phyloP scores from a whole-genome alignment of 257 asterid species.

The Misopates orontium region DNA sequence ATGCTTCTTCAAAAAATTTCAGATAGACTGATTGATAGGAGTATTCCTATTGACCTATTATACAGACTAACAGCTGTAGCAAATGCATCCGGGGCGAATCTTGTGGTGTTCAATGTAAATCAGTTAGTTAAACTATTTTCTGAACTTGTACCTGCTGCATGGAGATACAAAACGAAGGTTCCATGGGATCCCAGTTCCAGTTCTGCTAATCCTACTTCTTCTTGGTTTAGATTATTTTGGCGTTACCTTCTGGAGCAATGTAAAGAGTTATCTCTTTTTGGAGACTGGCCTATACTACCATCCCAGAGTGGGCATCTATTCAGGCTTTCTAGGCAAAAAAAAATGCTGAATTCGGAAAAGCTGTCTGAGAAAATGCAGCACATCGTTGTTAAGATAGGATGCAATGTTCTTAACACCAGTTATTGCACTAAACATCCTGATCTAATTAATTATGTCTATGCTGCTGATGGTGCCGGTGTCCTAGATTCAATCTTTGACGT shows the following conservation, averaged over 20 bases:
- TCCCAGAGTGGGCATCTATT: conserved; percentile 69
- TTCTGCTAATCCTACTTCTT: conserved; percentile 60
- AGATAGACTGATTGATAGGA: conserved; percentile 66
- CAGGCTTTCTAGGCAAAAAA: conserved; percentile 62
- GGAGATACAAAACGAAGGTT: conserved; percentile 69
- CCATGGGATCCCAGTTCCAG: conserved; percentile 66
- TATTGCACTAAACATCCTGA: conserved; percentile 71
- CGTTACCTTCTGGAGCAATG: conserved; percentile 66
- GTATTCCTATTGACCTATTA: conserved; percentile 57
- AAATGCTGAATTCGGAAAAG: conserved; percentile 56
- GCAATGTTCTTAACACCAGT: conserved; percentile 62
- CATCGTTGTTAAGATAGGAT: conserved; percentile 78
- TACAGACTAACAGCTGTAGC: conserved; percentile 73
- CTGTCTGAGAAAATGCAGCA: conserved; percentile 64
- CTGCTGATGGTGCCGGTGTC: conserved; percentile 74
- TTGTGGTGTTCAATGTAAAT: conserved; percentile 52
- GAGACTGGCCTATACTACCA: conserved; percentile 96
- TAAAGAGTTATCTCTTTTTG: conserved; percentile 62
- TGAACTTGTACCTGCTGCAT: conserved; percentile 69
- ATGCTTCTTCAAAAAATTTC: conserved; percentile 66
- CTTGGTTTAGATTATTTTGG: conserved; percentile 91
- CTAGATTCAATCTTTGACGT: conserved; percentile 73
- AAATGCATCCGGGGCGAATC: conserved; percentile 74
- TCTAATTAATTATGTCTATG: conserved; percentile 59
- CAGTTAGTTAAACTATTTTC: conserved; percentile 61